Evolutionary conservation across 2,329 filamentous ascomycete species (phyloP), one percentile per base, ranked within the genome.

Genomic region (Rutstroemia sp.): DNA sequence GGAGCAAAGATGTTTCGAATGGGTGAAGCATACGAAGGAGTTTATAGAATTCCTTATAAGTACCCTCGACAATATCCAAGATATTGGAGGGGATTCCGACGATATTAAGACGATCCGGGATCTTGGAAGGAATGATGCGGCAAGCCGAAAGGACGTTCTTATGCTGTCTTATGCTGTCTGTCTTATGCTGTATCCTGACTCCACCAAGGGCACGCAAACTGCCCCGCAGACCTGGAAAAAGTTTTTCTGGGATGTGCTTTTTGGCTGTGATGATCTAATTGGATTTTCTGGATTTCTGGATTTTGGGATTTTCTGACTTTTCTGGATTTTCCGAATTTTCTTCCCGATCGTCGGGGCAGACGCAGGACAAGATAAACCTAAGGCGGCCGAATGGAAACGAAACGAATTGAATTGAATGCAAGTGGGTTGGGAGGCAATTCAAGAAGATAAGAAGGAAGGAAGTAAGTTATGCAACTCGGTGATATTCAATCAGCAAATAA

Each of bases 1-100:
- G 21, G 21, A 49, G 10, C 27, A 49, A 54, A 49, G 18, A 48
- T 54, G 52, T 49, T 49, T 54, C 34, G 44, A 54, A 30, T 14
- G 30, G 19, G 9, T 45, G 21, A 23, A 23, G 23, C 23, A 23
- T 23, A 23, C 23, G 23, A 23, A 23, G 23, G 23, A 23, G 23
- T 23, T 23, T 23, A 23, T 9, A 19, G 30, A 45, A 19, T 3
- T 39, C 38, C 47, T 19, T 41, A 12, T 37, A 16, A 19, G 25
- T 18, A 53, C 5, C 2, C 18, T 27, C 16, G 37, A 48, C 19
- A 54, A 41, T 48, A 25, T n/a, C 44, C 8, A 49, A 18, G 18
- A 14, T 37, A 25, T 14, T 41, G 18, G 14, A 2, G 38, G 38
- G 39, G 30, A 30, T 53, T 47, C 30, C 42, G 51, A 53, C 6